Evolutionary conservation across 1,139 yeast genomes (phyloP).

Genomic region (Kodamaea derodonti): DNA sequence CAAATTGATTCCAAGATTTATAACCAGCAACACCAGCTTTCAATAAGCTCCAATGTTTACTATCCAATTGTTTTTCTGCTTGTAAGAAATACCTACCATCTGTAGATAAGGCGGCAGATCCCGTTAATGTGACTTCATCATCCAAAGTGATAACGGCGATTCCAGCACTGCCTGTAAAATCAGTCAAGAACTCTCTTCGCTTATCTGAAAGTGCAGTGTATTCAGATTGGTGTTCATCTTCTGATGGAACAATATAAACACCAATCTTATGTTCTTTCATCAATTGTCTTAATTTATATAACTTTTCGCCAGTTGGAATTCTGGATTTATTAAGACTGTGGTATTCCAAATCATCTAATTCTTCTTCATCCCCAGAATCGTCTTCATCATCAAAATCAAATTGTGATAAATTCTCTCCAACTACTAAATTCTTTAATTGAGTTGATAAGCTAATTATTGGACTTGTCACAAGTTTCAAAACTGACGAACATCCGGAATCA

Average conservation of each 20-base stretch:
- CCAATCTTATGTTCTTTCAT: conserved; percentile 43
- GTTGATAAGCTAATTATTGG: conserved; percentile 2
- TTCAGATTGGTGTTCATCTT: conserved; percentile 58
- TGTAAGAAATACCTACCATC: conserved; percentile 56
- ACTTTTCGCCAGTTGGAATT: conserved; percentile 20
- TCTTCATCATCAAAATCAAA: conserved; percentile 9
- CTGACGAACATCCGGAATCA: background rate
- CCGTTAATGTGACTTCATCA: conserved; percentile 25
- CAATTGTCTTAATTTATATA: conserved; percentile 30
- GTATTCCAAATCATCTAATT: conserved; percentile 20
- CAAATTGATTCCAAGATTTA: conserved; percentile 37
- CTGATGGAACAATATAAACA: conserved; percentile 55
- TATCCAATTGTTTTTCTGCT: conserved; percentile 40
- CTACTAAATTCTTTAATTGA: conserved; percentile 1
- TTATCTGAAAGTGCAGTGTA: conserved; percentile 50
- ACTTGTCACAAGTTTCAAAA: conserved; percentile 1
- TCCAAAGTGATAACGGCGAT: conserved; percentile 47
- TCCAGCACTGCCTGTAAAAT: conserved; percentile 59
- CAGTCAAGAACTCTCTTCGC: conserved; percentile 47
- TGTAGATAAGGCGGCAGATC: conserved; percentile 49
- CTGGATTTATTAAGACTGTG: conserved; percentile 8
- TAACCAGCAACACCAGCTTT: conserved; percentile 36
- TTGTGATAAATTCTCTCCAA: background rate
- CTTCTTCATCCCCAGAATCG: conserved; percentile 21
- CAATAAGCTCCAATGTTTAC: conserved; percentile 31